phyloP scores from a whole-genome alignment of 192 early-diverging fungal genomes.

The Coemansia sp. region DNA sequence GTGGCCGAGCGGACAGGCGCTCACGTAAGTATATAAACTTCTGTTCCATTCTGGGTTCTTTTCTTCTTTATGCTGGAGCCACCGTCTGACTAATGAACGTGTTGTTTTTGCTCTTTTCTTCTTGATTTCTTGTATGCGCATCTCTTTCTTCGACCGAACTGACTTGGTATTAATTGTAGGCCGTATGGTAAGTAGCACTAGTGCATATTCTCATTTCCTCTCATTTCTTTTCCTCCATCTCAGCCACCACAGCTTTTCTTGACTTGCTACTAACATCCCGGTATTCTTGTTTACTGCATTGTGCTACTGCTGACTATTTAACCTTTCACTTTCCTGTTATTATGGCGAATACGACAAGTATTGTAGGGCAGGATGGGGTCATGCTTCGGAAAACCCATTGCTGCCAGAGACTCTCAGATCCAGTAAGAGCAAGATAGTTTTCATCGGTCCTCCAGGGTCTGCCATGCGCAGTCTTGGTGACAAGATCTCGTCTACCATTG shows the following conservation, averaged over 20 bases:
- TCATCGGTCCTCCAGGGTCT: slow-evolving; percentile 94
- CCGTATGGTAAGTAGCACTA: slow-evolving; percentile 33
- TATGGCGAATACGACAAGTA: too few relatives aligned
- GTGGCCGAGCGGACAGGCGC: slow-evolving; percentile 94
- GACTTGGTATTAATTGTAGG: slow-evolving; percentile 3
- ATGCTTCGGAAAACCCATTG: slow-evolving; percentile 97
- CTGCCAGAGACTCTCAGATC: slow-evolving; percentile 88
- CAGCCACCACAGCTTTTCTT: neutral
- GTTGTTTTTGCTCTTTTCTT: neutral
- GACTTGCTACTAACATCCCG: neutral
- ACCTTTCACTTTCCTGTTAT: neutral
- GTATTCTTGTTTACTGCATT: neutral
- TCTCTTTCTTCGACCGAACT: neutral
- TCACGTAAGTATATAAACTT: slow-evolving; percentile 52
- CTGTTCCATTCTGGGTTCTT: neutral
- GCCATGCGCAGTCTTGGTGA: slow-evolving; percentile 99
- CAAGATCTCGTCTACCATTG: slow-evolving; percentile 99
- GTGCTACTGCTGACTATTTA: neutral
- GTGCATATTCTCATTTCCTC: neutral
- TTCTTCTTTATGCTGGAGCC: neutral
- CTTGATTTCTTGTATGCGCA: neutral
- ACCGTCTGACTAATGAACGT: neutral
- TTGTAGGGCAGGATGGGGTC: slow-evolving; percentile 98
- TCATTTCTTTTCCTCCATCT: too few relatives aligned
- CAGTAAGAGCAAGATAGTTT: slow-evolving; percentile 80